phyloP scores from a whole-genome alignment of 495 filamentous ascomycete species.

The Cudoniella acicularis region DNA sequence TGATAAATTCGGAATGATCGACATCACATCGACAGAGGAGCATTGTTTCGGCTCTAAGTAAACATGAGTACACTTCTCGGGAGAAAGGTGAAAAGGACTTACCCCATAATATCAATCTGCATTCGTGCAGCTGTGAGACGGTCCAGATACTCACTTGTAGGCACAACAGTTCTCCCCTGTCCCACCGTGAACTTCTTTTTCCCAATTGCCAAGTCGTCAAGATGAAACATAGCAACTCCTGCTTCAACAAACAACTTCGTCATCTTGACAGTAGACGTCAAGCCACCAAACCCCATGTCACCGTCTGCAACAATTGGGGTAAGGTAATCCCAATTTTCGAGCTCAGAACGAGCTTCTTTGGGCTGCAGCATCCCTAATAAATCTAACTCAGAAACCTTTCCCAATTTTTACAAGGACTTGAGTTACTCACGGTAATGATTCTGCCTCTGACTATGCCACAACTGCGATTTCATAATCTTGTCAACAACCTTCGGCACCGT shows the following conservation, averaged over 20 bases:
- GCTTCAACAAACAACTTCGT: conserved; percentile 24
- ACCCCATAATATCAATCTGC: conserved; percentile 28
- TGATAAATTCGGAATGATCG: conserved; percentile 27
- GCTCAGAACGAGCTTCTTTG: conserved; percentile 8
- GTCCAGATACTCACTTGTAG: conserved; percentile 24
- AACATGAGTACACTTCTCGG: no score
- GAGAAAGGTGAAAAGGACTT: no score
- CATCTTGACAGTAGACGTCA: conserved; percentile 26
- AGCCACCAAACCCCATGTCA: conserved; percentile 25
- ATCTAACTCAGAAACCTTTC: not conserved
- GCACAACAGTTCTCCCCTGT: conserved; percentile 23
- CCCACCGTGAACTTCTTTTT: conserved; percentile 28
- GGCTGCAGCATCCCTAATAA: conserved; percentile 17
- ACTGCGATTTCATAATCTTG: conserved; percentile 24
- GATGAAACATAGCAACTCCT: conserved; percentile 27
- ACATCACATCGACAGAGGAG: conserved; percentile 25
- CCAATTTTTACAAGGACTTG: no score
- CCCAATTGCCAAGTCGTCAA: conserved; percentile 27
- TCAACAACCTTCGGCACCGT: conserved; percentile 25
- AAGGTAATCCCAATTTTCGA: conserved; percentile 27
- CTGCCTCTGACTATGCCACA: conserved; percentile 24
- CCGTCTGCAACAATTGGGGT: conserved; percentile 25
- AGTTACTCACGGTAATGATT: conserved; percentile 18
- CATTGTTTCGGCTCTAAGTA: conserved; percentile 20
- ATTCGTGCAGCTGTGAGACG: conserved; percentile 23